Evolutionary conservation across 2,329 filamentous ascomycete genomes (phyloP), one percentile per base, ranked within the genome.

Genomic region (Arthrobotrys entomopaga): DNA sequence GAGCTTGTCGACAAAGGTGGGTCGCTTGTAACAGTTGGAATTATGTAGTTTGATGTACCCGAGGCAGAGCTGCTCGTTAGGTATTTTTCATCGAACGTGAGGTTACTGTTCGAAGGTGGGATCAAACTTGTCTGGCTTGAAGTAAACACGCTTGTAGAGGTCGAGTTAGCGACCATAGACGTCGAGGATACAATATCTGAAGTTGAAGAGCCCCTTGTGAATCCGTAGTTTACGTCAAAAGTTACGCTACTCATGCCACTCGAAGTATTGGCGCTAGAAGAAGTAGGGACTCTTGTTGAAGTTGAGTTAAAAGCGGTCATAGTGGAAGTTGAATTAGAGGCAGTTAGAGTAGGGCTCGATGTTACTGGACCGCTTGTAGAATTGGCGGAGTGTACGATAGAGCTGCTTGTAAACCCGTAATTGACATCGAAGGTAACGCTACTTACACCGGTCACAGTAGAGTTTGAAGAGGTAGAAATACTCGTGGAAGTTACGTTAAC

Each of bases 181-280:
- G 8, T 24, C 16, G 58, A 26, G 13, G 11, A 15, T 16, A 43
- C 11, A 43, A 15, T 24, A 1, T 8, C 10, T 2, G 50, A 34
- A 7, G n/a, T 49, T 15, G 15, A 48, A 13, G 24, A 38, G 26
- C n/a, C 38, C 8, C 22, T 52, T 15, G 49, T 15, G 20, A 52
- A 52, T 13, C 22, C 22, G 22, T 52, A 52, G 3, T 52, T 7
- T 22, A 52, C 49, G 26, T 26, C 22, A 24, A 52, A 52, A 15
- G 49, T 52, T 8, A 52, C 20, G 26, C 49, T 52, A 29, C 20
- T 52, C 20, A 52, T 52, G 8, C 7, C 49, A n/a, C 49, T 52
- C 11, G 40, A 15, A 11, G 49, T 26, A 10, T 3, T 52, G 49
- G 3, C 11, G 11, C 3, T 43, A 4, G 40, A 43, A 43, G 40